Conservation (phyloP, 176 grass and related monocot genomes). For the Puya raimondii region DNA sequence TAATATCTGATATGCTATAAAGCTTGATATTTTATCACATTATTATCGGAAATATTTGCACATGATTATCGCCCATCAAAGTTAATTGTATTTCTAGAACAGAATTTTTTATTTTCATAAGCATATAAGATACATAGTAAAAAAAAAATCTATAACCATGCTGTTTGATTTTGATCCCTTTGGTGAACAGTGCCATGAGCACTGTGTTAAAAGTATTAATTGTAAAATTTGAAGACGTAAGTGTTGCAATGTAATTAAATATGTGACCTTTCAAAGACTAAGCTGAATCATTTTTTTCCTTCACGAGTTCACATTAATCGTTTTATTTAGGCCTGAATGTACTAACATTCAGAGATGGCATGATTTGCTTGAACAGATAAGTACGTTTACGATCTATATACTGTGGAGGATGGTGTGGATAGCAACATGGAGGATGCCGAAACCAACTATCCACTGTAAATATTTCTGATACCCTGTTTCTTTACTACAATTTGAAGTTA, state of each 20-base stretch:
- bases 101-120: no score
- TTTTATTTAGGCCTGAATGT: constrained; percentile 1
- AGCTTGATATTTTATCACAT: no score
- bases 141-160: no score
- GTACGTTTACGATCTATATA: constrained; percentile 92
- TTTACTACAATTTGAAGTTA: not conserved
- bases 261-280: not conserved
- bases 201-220: no score
- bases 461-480: not conserved
- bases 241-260: no score
- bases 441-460: constrained; percentile 59
- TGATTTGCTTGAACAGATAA: constrained; percentile 33
- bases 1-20: not conserved
- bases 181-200: no score
- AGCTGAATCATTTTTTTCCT: not conserved
- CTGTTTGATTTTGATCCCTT: no score
- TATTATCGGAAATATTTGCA: no score
- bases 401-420: constrained; percentile 51
- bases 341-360: constrained; percentile 19
- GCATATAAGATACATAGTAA: no score
- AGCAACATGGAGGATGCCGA: constrained; percentile 30
- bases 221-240: no score
- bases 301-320: not conserved
- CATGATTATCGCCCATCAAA: no score
- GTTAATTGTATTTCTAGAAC: no score